phyloP scores from a whole-genome alignment of 2,329 filamentous ascomycete genomes.

The Nigrospora oryzae region DNA sequence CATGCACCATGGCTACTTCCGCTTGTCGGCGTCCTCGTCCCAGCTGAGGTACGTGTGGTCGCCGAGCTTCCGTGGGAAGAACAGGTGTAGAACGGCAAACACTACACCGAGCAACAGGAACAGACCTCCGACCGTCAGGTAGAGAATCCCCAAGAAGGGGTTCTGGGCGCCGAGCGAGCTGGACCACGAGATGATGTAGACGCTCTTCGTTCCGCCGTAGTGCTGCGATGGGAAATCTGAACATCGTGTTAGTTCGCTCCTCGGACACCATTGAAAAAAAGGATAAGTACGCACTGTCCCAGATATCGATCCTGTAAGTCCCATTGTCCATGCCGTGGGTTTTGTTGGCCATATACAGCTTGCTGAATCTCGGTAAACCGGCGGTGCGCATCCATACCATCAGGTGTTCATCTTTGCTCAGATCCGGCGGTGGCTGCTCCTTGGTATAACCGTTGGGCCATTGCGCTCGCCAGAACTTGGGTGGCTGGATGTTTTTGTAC shows the following conservation, averaged over 20 bases:
- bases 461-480: slow-evolving; percentile 72
- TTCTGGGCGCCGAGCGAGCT: slow-evolving; percentile 94
- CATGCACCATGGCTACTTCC: no score
- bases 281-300: slow-evolving; percentile 55
- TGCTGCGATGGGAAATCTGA: slow-evolving; percentile 71
- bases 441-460: slow-evolving; percentile 65
- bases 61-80: slow-evolving; percentile 76
- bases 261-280: neutral
- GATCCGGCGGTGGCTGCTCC: slow-evolving; percentile 57
- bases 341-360: slow-evolving; percentile 81
- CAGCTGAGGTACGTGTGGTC: slow-evolving; percentile 97
- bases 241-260: neutral
- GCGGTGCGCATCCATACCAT: slow-evolving; percentile 99
- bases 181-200: slow-evolving; percentile 71
- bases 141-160: slow-evolving; percentile 91
- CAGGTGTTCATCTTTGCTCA: slow-evolving; percentile 73
- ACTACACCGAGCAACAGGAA: slow-evolving; percentile 82
- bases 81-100: slow-evolving; percentile 84
- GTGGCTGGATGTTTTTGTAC: slow-evolving; percentile 60
- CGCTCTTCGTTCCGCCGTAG: slow-evolving; percentile 82
- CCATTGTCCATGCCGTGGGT: slow-evolving; percentile 57
- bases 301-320: slow-evolving; percentile 68
- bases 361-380: slow-evolving; percentile 88
- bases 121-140: slow-evolving; percentile 85
- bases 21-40: slow-evolving; percentile 41